Evolutionary conservation across 2,329 filamentous ascomycete species (phyloP).

Genomic region (Penicillium sp.): DNA sequence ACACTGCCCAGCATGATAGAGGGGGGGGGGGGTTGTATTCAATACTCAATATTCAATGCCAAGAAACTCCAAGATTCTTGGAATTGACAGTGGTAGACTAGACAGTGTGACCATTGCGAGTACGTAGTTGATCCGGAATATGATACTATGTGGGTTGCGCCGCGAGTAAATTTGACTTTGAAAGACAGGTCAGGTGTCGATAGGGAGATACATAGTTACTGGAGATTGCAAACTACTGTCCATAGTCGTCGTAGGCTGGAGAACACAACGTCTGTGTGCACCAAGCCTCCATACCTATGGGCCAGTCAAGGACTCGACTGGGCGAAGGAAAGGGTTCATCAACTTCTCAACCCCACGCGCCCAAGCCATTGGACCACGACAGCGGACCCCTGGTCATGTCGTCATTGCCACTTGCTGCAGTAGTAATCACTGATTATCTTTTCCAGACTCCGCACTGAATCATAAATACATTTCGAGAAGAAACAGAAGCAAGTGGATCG

Average conservation of each 20-base stretch:
- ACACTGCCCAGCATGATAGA: conserved; percentile 1
- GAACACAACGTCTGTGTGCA: background rate
- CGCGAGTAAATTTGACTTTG: background rate
- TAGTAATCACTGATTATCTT: background rate
- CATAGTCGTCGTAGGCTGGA: background rate
- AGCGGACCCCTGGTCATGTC: conserved; percentile 7
- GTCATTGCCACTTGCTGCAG: conserved; percentile 4
- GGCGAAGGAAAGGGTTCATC: background rate
- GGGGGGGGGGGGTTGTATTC: too few relatives aligned
- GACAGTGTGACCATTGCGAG: background rate
- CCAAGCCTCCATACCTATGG: background rate
- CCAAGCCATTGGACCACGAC: conserved; percentile 17
- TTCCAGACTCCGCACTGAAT: background rate
- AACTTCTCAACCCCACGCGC: background rate
- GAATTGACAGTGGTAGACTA: background rate
- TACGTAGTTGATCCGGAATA: background rate
- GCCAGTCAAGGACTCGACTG: background rate
- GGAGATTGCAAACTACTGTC: background rate
- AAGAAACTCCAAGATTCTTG: background rate
- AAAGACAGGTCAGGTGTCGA: background rate
- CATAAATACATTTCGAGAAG: conserved; percentile 13
- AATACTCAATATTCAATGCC: background rate
- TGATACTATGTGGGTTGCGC: background rate
- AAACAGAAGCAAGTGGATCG: conserved; percentile 19
- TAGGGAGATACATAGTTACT: background rate